phyloP scores from a whole-genome alignment of 805 yeast species.

The Metschnikowia lachancei region DNA sequence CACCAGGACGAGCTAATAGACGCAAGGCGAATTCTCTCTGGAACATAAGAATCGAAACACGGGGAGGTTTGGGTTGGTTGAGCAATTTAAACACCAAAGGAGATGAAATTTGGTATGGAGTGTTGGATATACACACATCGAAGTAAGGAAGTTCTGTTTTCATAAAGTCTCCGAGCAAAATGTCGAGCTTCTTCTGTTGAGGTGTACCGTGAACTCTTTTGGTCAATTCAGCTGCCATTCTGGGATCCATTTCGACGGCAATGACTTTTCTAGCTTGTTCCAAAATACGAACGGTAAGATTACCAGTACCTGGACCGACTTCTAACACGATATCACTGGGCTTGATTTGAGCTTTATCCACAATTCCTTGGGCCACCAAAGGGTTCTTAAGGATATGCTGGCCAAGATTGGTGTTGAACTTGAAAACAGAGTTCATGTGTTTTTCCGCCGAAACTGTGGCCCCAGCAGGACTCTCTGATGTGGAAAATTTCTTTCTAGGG shows the following conservation, averaged over 20 bases:
- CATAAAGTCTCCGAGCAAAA: conserved; percentile 92
- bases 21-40: conserved; percentile 96
- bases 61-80: conserved; percentile 89
- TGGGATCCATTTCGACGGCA: conserved; percentile 98
- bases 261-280: conserved; percentile 93
- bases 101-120: conserved; percentile 96
- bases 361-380: conserved; percentile 95
- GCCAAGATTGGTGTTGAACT: conserved; percentile 94
- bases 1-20: conserved; percentile 95
- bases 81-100: conserved; percentile 91
- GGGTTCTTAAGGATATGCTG: conserved; percentile 97
- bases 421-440: conserved; percentile 80
- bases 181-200: conserved; percentile 84
- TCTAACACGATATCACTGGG: conserved; percentile 93
- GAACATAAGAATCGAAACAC: conserved; percentile 94
- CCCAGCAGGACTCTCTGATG: conserved; percentile 45
- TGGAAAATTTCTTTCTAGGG: conserved; percentile 57
- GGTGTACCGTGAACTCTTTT: conserved; percentile 98
- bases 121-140: conserved; percentile 93
- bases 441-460: conserved; percentile 67
- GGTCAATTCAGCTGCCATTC: conserved; percentile 98
- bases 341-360: conserved; percentile 88
- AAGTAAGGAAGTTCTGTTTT: conserved; percentile 92
- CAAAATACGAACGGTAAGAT: conserved; percentile 85
- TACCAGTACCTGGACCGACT: conserved; percentile 99